Percentiles rank a stretch among this genome's conserved stretches.
phyloP scores from a whole-genome alignment of 2,329 filamentous ascomycete species.

The Alternaria triticina region DNA sequence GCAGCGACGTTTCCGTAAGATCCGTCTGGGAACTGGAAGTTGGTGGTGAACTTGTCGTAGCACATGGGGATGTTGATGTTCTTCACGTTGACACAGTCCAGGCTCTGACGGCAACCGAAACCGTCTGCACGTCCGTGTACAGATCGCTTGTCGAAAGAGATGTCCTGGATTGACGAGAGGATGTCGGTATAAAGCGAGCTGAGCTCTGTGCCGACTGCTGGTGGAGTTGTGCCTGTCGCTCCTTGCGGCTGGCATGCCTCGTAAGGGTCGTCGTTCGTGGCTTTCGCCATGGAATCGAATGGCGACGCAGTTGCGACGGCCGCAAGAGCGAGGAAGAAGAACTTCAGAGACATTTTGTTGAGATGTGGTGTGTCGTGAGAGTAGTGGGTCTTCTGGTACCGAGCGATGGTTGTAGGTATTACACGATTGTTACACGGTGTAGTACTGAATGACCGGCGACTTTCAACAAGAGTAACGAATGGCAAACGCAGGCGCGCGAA shows the following conservation, averaged over 20 bases:
- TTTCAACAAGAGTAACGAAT: slow-evolving; percentile 2
- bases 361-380: neutral
- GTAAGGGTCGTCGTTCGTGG: slow-evolving; percentile 38
- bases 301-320: slow-evolving; percentile 30
- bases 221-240: slow-evolving; percentile 39
- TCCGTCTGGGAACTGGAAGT: slow-evolving; percentile 56
- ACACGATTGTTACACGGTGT: slow-evolving; percentile 4
- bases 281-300: slow-evolving; percentile 26
- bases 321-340: slow-evolving; percentile 32
- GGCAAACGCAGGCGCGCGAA: slow-evolving; percentile 9
- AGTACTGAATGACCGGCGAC: slow-evolving; percentile 11
- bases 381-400: neutral
- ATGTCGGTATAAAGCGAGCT: slow-evolving; percentile 46
- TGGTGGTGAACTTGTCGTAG: slow-evolving; percentile 61
- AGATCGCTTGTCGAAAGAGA: slow-evolving; percentile 39
- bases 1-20: slow-evolving; percentile 55
- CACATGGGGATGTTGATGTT: slow-evolving; percentile 55
- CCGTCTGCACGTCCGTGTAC: slow-evolving; percentile 26
- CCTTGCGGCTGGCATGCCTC: slow-evolving; percentile 46
- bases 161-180: slow-evolving; percentile 43
- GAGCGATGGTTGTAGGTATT: slow-evolving; percentile 2
- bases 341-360: slow-evolving; percentile 31
- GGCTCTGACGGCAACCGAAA: slow-evolving; percentile 47
- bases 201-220: slow-evolving; percentile 41
- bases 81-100: slow-evolving; percentile 52